A percentile compares a stretch with the other conserved stretches of the same genome.
Evolutionary conservation across 1,284 basidiomycete genomes (phyloP).

Genomic region (Ustilago cynodontis): DNA sequence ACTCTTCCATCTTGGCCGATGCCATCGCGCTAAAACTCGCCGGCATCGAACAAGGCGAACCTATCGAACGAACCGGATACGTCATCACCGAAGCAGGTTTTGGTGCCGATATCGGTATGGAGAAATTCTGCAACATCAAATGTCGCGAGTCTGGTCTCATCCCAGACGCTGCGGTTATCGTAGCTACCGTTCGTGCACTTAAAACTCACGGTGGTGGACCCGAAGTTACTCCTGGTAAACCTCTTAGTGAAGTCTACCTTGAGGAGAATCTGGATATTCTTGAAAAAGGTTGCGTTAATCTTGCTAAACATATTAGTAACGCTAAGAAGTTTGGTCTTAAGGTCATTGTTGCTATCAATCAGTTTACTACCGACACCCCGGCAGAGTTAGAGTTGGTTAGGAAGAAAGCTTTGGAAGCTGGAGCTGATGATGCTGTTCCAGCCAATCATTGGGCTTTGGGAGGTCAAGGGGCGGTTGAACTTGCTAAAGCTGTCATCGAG

Average conservation of each 20-base stretch:
- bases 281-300: slow-evolving; percentile 91
- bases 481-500: slow-evolving; percentile 65
- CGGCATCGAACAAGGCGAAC: slow-evolving; percentile 92
- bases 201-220: slow-evolving; percentile 99
- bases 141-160: slow-evolving; percentile 91
- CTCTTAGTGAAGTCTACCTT: slow-evolving; percentile 91
- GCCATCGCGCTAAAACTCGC: slow-evolving; percentile 95
- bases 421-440: slow-evolving; percentile 94
- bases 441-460: slow-evolving; percentile 82
- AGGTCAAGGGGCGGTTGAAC: slow-evolving; percentile 63
- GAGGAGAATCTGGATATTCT: slow-evolving; percentile 92
- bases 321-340: slow-evolving; percentile 96
- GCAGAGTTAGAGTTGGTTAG: slow-evolving; percentile 90
- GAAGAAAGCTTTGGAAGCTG: slow-evolving; percentile 82
- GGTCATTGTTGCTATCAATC: slow-evolving; percentile 95
- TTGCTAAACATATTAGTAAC: slow-evolving; percentile 94
- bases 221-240: slow-evolving; percentile 95
- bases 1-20: slow-evolving; percentile 97
- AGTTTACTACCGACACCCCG: slow-evolving; percentile 89
- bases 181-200: slow-evolving; percentile 95
- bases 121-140: slow-evolving; percentile 99
- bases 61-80: slow-evolving; percentile 84
- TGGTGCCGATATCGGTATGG: slow-evolving; percentile 91
- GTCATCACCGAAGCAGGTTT: slow-evolving; percentile 99
- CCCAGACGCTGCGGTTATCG: slow-evolving; percentile 94